Percentiles rank a stretch among this genome's conserved stretches.
Evolutionary conservation across 1,284 basidiomycete species (phyloP).

Genomic region (Agroathelia rolfsii): DNA sequence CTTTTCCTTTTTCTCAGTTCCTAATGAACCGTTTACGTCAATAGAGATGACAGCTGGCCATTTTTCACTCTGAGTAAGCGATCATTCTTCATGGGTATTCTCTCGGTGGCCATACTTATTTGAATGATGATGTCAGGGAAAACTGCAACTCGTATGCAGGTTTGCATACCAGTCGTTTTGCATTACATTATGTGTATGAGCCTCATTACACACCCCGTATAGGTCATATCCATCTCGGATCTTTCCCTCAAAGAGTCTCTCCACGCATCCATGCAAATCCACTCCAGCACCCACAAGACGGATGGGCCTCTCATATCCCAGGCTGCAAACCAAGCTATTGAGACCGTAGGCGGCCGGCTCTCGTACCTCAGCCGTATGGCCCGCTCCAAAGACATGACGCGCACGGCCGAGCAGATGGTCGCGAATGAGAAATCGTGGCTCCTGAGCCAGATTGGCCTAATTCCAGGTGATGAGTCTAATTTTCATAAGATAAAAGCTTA

Average conservation of each 20-base stretch:
- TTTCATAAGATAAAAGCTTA: slow-evolving; percentile 5
- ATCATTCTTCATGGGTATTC: slow-evolving; percentile 6
- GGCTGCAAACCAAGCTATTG: slow-evolving; percentile 40
- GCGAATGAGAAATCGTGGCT: slow-evolving; percentile 72
- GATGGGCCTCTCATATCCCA: slow-evolving; percentile 21
- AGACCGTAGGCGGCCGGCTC: slow-evolving; percentile 67
- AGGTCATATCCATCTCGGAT: slow-evolving; percentile 70
- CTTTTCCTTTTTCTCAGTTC: slow-evolving; percentile 12
- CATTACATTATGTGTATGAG: too few relatives aligned
- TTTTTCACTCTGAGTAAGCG: slow-evolving; percentile 52
- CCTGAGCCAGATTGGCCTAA: slow-evolving; percentile 59
- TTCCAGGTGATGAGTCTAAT: slow-evolving; percentile 14
- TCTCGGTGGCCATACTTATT: slow-evolving; percentile 7
- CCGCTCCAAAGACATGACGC: slow-evolving; percentile 47
- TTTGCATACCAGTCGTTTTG: slow-evolving; percentile 19
- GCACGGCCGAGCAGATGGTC: slow-evolving; percentile 55
- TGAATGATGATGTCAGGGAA: slow-evolving; percentile 36
- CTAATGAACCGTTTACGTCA: slow-evolving; percentile 5
- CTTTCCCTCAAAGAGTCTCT: slow-evolving; percentile 54
- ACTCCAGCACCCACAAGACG: slow-evolving; percentile 17
- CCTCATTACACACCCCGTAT: slow-evolving; percentile 8
- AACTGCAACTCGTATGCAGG: slow-evolving; percentile 65
- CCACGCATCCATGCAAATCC: slow-evolving; percentile 48
- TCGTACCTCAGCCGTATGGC: slow-evolving; percentile 64
- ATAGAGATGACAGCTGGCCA: slow-evolving; percentile 73